These are phyloP conservation scores for Epichloe sp. DNA, from an alignment of 2,329 filamentous ascomycete species.

Conservation along the genomic window DNA sequence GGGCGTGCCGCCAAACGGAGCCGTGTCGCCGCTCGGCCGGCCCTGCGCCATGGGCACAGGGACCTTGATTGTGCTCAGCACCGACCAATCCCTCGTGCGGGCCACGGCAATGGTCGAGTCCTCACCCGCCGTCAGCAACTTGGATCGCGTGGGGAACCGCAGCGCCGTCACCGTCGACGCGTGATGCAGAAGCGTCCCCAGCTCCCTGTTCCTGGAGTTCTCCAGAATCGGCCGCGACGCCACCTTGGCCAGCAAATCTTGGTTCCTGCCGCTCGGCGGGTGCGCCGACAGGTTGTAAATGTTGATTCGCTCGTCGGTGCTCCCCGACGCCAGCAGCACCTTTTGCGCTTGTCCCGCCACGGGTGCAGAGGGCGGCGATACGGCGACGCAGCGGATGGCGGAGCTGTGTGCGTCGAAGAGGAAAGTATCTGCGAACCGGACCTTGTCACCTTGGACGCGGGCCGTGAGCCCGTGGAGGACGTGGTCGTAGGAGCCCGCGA, in stretches of 20 bases:
- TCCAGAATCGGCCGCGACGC: conserved; percentile 64
- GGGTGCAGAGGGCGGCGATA: conserved; percentile 61
- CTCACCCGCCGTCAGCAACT: conserved; percentile 77
- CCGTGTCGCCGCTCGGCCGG: conserved; percentile 80
- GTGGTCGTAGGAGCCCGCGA: conserved; percentile 88
- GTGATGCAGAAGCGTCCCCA: conserved; percentile 81
- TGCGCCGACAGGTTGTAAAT: conserved; percentile 76
- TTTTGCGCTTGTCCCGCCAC: conserved; percentile 56
- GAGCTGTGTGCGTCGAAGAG: conserved; percentile 90
- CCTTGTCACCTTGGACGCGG: conserved; percentile 35
- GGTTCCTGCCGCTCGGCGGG: conserved; percentile 42
- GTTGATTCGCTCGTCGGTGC: conserved; percentile 89
- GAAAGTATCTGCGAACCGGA: conserved; percentile 80
- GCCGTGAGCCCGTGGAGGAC: conserved; percentile 82
- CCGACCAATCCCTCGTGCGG: conserved; percentile 76
- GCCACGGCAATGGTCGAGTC: conserved; percentile 87
- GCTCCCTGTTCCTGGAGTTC: conserved; percentile 74
- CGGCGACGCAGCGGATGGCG: conserved; percentile 74
- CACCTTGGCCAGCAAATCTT: conserved; percentile 51
- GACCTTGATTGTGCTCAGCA: conserved; percentile 77
- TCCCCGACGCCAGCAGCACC: conserved; percentile 78
- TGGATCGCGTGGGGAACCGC: conserved; percentile 71
- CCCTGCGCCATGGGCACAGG: conserved; percentile 71
- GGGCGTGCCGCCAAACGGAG: conserved; percentile 64
- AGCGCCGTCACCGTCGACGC: conserved; percentile 67